Evolutionary conservation across 179 eudicot genomes (phyloP), one percentile per base, ranked within the genome.

Genomic region (Monotropa hypopitys): DNA sequence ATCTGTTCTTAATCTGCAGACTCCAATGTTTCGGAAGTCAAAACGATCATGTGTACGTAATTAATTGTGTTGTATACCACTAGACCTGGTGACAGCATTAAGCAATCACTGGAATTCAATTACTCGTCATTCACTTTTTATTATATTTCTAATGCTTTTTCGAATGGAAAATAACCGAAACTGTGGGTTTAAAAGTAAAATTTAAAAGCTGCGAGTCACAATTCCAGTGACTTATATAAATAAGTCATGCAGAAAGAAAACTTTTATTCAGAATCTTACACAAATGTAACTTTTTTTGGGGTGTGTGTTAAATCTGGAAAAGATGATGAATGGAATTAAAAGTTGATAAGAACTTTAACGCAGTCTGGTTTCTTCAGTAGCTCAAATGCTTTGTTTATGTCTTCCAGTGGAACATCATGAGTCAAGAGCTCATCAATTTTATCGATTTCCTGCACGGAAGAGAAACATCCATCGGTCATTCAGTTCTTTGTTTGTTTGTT

Each of bases 291-390:
- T 56, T 26, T 21, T 0, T 3, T 4, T n/a, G n/a, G n/a, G n/a
- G n/a, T n/a, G n/a, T n/a, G n/a, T n/a, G n/a, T n/a, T n/a, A 67
- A 8, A 16, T 69, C 20, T 13, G 20, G 33, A 3, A 18, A 50
- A 69, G 53, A 69, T 43, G 51, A 43, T 1, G 5, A 56, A 56
- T 62, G 67, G 12, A 12, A 18, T 79, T 86, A 77, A 67, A 67
- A 67, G 71, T 67, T 67, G 43, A 86, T 86, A 8, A 80, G 65
- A 63, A 86, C 74, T 75, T 86, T 86, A n/a, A 86, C 56, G 72
- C 84, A 72, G 54, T 82, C 80, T 16, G 87, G 87, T 20, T 70
- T 13, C 75, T 84, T 86, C 78, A 82, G 33, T 40, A 75, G 73
- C 68, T 84, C 83, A 54, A 82, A 76, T 4, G 83, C 89, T 18